phyloP scores from a whole-genome alignment of 495 filamentous ascomycete species.

The Aspergillus mulundensis region DNA sequence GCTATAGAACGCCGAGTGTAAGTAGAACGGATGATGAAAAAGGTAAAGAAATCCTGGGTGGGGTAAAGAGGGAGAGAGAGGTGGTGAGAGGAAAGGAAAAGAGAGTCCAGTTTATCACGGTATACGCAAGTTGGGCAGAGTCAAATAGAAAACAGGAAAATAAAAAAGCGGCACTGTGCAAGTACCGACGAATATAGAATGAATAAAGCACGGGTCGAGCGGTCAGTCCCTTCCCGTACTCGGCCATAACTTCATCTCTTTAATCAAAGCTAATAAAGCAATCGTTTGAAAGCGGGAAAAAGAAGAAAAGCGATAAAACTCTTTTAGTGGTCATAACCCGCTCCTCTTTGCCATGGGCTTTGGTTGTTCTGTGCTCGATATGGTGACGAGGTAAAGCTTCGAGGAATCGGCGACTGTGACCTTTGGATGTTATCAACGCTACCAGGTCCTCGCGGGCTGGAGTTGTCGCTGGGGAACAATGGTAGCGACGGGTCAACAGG shows the following conservation, averaged over 20 bases:
- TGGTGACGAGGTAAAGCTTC: conserved; percentile 32
- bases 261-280: conserved; percentile 27
- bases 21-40: conserved; percentile 23
- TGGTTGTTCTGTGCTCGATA: conserved; percentile 52
- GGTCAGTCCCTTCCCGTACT: conserved; percentile 33
- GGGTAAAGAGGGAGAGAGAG: conserved; percentile 1
- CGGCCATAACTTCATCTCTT: conserved; percentile 44
- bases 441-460: conserved; percentile 28
- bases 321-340: conserved; percentile 58
- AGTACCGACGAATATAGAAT: conserved; percentile 10
- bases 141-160: conserved; percentile 17
- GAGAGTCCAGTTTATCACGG: conserved; percentile 24
- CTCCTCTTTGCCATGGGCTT: conserved; percentile 65
- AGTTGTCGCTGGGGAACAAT: conserved; percentile 51
- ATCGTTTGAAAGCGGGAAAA: conserved; percentile 13
- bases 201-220: conserved; percentile 25
- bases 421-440: conserved; percentile 30
- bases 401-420: conserved; percentile 34
- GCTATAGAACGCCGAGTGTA: conserved; percentile 32
- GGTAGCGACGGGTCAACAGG: conserved; percentile 63
- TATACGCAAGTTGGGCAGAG: conserved; percentile 13
- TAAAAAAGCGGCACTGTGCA: conserved; percentile 12
- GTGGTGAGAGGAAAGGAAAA: conserved; percentile 17
- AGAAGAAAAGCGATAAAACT: conserved; percentile 2
- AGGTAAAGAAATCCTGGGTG: conserved; percentile 17